Conservation (phyloP, 345 rosid genomes). For the Garcia nutans region DNA sequence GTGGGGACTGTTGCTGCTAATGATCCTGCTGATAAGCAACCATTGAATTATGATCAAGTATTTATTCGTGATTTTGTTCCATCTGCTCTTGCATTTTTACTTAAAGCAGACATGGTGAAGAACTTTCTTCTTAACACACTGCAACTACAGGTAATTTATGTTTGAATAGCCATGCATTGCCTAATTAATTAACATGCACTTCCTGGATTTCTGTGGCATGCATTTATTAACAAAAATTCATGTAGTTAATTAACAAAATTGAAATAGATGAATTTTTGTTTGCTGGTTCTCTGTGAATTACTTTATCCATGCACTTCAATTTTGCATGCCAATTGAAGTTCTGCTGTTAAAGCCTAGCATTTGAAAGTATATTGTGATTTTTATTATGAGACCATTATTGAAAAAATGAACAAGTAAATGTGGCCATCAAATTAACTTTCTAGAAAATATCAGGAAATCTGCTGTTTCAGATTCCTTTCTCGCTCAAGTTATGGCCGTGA, state of each 20-base stretch:
- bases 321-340: neutral
- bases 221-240: no score
- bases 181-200: neutral
- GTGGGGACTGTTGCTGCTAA: conserved; percentile 90
- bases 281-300: neutral
- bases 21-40: conserved; percentile 66
- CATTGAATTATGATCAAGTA: conserved; percentile 87
- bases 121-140: conserved; percentile 88
- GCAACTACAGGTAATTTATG: conserved; percentile 77
- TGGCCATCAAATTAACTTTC: neutral
- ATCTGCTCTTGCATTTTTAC: conserved; percentile 85
- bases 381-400: neutral
- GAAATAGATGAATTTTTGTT: neutral
- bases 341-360: neutral
- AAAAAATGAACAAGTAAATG: neutral
- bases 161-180: neutral
- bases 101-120: conserved; percentile 80
- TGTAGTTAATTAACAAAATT: no score
- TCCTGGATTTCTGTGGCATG: no score
- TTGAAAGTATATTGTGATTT: neutral
- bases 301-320: neutral
- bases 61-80: conserved; percentile 98
- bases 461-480: neutral
- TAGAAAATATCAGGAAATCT: neutral
- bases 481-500: neutral